A percentile compares a stretch with the other conserved stretches of the same genome.
phyloP scores from a whole-genome alignment of 2,329 filamentous ascomycete genomes.

The Arthroderma sp. region DNA sequence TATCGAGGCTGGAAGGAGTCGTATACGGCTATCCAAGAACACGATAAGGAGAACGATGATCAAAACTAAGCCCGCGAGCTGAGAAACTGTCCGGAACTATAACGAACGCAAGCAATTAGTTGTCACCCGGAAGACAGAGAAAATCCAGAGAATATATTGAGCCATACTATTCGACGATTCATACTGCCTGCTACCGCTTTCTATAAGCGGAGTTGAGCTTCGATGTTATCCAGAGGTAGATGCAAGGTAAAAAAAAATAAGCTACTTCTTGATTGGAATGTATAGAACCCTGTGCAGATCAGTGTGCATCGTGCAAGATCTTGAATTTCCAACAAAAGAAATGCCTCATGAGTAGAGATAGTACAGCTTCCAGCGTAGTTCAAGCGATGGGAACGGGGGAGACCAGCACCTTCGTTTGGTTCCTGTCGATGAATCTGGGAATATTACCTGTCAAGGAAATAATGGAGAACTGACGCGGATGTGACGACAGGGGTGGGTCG shows the following conservation, averaged over 20 bases:
- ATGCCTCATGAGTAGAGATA: no score
- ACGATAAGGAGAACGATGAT: conserved; percentile 60
- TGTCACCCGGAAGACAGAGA: not conserved
- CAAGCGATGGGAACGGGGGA: no score
- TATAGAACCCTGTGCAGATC: not conserved
- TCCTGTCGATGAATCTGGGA: no score
- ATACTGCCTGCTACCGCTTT: conserved; percentile 18
- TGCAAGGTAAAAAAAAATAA: no score
- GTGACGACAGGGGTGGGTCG: conserved; percentile 1
- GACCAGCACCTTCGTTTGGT: no score
- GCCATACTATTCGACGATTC: conserved; percentile 31
- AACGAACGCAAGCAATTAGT: conserved; percentile 7
- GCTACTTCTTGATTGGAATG: no score
- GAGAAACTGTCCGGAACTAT: conserved; percentile 53
- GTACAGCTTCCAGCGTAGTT: no score
- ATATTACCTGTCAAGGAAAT: not conserved
- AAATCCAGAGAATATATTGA: not conserved
- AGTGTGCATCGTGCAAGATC: conserved; percentile 1
- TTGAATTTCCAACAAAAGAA: not conserved
- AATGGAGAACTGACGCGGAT: not conserved
- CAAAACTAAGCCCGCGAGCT: conserved; percentile 54
- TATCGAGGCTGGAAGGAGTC: conserved; percentile 70
- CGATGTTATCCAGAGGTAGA: no score
- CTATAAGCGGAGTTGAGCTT: not conserved
- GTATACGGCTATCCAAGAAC: conserved; percentile 77